A percentile compares a stretch with the other conserved stretches of the same genome.
phyloP scores from a whole-genome alignment of 75 land plant species.

The Pinus tabuliformis region DNA sequence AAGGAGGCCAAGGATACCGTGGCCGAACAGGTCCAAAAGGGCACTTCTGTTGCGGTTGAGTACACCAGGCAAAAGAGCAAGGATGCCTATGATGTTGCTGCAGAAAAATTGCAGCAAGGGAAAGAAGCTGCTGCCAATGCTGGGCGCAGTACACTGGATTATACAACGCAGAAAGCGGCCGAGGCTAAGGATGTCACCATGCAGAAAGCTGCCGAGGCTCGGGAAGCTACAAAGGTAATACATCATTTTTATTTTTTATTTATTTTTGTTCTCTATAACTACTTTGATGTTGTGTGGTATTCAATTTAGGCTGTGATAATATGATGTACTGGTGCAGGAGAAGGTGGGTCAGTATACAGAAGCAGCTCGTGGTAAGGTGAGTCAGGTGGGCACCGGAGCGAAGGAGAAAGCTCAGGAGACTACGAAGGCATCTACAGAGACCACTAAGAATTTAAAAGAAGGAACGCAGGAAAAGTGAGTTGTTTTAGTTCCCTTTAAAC shows the following conservation, averaged over 20 bases:
- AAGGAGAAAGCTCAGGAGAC: neutral
- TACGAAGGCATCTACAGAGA: neutral
- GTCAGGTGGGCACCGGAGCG: neutral
- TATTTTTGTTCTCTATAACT: too few species aligned
- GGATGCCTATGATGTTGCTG: neutral
- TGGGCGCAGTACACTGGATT: neutral
- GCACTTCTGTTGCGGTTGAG: neutral
- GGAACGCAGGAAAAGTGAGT: conserved; percentile 1
- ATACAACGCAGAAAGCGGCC: neutral
- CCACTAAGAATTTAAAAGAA: neutral
- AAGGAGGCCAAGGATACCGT: neutral
- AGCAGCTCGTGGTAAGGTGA: neutral
- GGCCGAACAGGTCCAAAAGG: neutral
- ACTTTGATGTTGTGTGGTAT: too few species aligned
- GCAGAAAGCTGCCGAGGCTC: neutral
- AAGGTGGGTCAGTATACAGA: neutral
- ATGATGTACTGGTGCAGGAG: neutral
- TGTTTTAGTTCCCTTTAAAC: neutral
- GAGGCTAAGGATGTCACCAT: neutral
- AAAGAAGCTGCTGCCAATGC: neutral
- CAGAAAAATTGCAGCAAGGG: conserved; percentile 3
- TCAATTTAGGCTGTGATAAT: too few species aligned
- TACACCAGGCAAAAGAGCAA: neutral
- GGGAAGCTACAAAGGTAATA: neutral
- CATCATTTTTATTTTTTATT: too few species aligned